Evolutionary conservation across 345 rosid species (phyloP).

Genomic region (Mercurialis annua): DNA sequence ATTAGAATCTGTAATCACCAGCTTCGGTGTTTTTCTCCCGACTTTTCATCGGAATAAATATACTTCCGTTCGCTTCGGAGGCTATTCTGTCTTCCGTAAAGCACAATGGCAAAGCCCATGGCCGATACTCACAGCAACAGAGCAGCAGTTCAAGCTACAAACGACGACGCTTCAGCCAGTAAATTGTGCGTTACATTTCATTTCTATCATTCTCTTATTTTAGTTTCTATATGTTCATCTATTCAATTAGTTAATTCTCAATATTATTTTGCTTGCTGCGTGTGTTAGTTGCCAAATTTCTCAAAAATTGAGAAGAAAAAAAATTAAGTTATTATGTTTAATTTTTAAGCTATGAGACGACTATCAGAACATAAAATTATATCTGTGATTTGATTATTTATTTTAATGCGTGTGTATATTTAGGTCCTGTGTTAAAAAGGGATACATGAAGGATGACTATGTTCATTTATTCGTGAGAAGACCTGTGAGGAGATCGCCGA

Average conservation of each 20-base stretch:
- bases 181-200: slow-evolving; percentile 50
- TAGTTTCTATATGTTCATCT: not conserved
- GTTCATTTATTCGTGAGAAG: slow-evolving; percentile 76
- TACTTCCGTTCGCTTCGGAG: not conserved
- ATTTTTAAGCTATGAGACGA: not conserved
- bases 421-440: slow-evolving; percentile 83
- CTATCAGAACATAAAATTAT: not conserved
- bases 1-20: too few relatives aligned
- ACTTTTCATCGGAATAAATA: too few relatives aligned
- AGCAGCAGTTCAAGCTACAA: slow-evolving; percentile 92
- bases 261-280: slow-evolving; percentile 1
- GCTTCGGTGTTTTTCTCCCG: not conserved
- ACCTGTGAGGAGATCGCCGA: slow-evolving; percentile 90
- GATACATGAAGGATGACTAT: slow-evolving; percentile 91
- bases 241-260: not conserved
- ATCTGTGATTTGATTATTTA: not conserved
- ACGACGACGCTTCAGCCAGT: slow-evolving; percentile 96
- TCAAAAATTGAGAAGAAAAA: not conserved
- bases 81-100: not conserved
- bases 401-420: too few relatives aligned
- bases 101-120: slow-evolving; percentile 32
- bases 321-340: not conserved
- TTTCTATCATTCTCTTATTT: not conserved
- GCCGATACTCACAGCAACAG: slow-evolving; percentile 67
- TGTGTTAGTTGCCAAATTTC: too few relatives aligned